These are phyloP conservation scores for Metschnikowia picachoensis DNA, from an alignment of 805 yeast species.

Conservation along the genomic window DNA sequence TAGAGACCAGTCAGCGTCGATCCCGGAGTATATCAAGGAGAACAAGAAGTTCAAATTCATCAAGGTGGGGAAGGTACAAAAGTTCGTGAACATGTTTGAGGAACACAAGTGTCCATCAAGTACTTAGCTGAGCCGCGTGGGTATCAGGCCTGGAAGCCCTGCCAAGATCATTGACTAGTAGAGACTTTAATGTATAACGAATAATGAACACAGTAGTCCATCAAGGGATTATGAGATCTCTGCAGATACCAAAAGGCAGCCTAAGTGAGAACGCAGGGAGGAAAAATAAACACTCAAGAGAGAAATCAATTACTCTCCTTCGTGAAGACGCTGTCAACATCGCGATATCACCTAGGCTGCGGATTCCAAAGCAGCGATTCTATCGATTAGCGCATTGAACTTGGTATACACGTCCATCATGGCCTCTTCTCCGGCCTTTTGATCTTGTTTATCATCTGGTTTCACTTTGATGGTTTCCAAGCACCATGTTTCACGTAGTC, in stretches of 20 bases:
- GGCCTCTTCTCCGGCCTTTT: slow-evolving; percentile 19
- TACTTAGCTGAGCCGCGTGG: slow-evolving; percentile 12
- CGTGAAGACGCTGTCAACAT: too few relatives aligned
- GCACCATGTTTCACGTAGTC: slow-evolving; percentile 54
- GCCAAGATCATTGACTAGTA: slow-evolving; percentile 1
- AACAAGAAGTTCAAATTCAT: slow-evolving; percentile 42
- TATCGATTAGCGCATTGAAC: slow-evolving; percentile 21
- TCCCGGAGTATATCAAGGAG: slow-evolving; percentile 34
- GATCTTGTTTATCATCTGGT: slow-evolving; percentile 12
- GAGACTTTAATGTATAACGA: slow-evolving; percentile 2
- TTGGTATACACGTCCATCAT: slow-evolving; percentile 26
- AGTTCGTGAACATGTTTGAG: slow-evolving; percentile 41
- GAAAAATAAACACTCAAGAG: too few relatives aligned
- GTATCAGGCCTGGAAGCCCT: slow-evolving; percentile 18
- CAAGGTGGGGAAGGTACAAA: slow-evolving; percentile 44
- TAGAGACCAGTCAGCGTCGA: slow-evolving; percentile 24
- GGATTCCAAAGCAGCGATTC: slow-evolving; percentile 13
- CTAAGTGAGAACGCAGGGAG: too few relatives aligned
- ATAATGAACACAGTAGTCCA: not conserved
- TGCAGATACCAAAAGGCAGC: too few relatives aligned
- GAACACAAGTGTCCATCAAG: slow-evolving; percentile 23
- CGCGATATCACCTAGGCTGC: not conserved
- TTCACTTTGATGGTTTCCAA: slow-evolving; percentile 47
- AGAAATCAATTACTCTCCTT: too few relatives aligned
- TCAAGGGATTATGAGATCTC: not conserved